Evolutionary conservation across 2,329 filamentous ascomycete genomes (phyloP).

Genomic region (Fusarium liriodendri): DNA sequence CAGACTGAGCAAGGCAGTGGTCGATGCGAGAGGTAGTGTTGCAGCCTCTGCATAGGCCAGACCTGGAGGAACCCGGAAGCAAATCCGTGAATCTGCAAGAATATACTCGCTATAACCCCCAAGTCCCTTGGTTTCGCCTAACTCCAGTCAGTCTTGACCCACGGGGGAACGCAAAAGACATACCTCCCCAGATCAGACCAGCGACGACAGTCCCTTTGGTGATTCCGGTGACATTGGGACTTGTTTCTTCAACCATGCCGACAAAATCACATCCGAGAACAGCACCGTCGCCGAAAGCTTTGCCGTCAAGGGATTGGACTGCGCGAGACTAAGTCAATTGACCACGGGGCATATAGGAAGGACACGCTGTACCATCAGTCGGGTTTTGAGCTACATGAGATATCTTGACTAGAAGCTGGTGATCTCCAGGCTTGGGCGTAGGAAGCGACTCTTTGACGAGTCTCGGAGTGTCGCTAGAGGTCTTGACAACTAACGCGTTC

Average conservation of each 20-base stretch:
- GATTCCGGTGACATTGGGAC: slow-evolving; percentile 34
- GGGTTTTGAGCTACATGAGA: neutral
- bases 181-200: slow-evolving; percentile 46
- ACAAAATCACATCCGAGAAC: slow-evolving; percentile 53
- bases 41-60: slow-evolving; percentile 48
- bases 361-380: neutral
- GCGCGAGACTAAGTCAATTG: neutral
- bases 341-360: neutral
- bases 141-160: neutral
- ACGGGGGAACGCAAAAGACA: neutral
- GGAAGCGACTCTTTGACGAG: neutral
- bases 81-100: slow-evolving; percentile 54
- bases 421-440: neutral
- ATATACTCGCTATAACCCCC: slow-evolving; percentile 55
- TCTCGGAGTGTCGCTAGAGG: neutral
- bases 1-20: slow-evolving; percentile 53
- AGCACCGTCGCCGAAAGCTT: slow-evolving; percentile 51
- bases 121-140: slow-evolving; percentile 44
- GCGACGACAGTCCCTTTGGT: slow-evolving; percentile 38
- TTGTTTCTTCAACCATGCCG: slow-evolving; percentile 49
- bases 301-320: slow-evolving; percentile 43
- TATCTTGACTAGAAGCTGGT: neutral
- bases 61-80: slow-evolving; percentile 50
- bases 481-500: neutral
- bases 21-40: slow-evolving; percentile 53